Conservation (phyloP, 2,329 filamentous ascomycete genomes). For the Calonectria crousiana region DNA sequence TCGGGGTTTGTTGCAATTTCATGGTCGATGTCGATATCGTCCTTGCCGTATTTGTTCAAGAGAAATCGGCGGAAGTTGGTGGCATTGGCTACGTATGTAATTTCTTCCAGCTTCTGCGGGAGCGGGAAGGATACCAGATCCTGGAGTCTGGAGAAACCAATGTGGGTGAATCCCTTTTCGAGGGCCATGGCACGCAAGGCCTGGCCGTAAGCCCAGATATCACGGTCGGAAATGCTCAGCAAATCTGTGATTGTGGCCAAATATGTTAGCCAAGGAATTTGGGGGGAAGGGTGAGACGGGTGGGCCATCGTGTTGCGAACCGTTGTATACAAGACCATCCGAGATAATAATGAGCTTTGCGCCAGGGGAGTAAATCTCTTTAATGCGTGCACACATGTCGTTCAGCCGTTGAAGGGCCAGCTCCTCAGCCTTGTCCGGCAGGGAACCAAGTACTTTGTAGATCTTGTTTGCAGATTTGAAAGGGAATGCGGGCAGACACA, state of each 20-base stretch:
- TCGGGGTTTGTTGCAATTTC: slow-evolving; percentile 45
- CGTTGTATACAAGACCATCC: slow-evolving; percentile 67
- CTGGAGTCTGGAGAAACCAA: slow-evolving; percentile 59
- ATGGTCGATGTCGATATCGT: slow-evolving; percentile 42
- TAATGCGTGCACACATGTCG: slow-evolving; percentile 43
- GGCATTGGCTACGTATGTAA: slow-evolving; percentile 49
- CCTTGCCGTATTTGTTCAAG: slow-evolving; percentile 39
- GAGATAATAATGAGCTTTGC: slow-evolving; percentile 58
- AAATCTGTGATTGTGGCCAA: slow-evolving; percentile 52
- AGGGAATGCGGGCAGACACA: slow-evolving; percentile 46
- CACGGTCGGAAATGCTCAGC: slow-evolving; percentile 58
- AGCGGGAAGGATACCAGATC: slow-evolving; percentile 57
- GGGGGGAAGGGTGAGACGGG: no score
- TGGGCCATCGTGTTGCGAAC: slow-evolving; percentile 44
- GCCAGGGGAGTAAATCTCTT: slow-evolving; percentile 42
- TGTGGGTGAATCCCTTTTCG: slow-evolving; percentile 53
- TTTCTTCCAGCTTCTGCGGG: slow-evolving; percentile 56
- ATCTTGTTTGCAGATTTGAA: slow-evolving; percentile 48
- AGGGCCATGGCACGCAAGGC: slow-evolving; percentile 53
- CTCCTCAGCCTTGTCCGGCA: slow-evolving; percentile 49
- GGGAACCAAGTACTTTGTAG: slow-evolving; percentile 46
- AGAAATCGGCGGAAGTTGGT: slow-evolving; percentile 46
- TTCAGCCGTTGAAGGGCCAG: slow-evolving; percentile 43
- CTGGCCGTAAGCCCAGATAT: slow-evolving; percentile 64
- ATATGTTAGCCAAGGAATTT: neutral